Percentiles rank a stretch among this genome's conserved stretches.
These are phyloP conservation scores for Chrysanthemum seticuspe DNA, from an alignment of 129 eudicot species.

Conservation along the genomic window DNA sequence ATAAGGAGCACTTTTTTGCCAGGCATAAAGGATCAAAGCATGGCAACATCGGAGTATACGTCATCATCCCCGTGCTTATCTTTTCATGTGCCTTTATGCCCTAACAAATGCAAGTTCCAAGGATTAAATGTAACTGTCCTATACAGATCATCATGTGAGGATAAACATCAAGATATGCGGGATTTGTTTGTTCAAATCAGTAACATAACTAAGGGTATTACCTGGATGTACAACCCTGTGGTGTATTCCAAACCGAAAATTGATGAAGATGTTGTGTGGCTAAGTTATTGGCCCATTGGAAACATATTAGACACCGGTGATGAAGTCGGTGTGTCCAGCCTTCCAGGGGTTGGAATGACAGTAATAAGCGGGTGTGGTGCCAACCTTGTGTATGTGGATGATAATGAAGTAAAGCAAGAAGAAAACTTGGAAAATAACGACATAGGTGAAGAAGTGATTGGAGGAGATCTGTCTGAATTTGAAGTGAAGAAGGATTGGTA, in stretches of 20 bases:
- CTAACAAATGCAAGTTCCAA: background rate
- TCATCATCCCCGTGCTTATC: background rate
- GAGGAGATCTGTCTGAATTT: slow-evolving; percentile 13
- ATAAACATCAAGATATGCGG: background rate
- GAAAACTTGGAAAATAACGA: background rate
- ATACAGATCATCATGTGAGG: slow-evolving; percentile 4
- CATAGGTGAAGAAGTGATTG: slow-evolving; percentile 10
- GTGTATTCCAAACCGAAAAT: slow-evolving; percentile 8
- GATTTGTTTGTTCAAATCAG: slow-evolving; percentile 1
- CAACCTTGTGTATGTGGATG: slow-evolving; percentile 24
- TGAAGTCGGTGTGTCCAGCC: background rate
- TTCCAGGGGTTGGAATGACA: slow-evolving; percentile 11
- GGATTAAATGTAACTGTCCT: slow-evolving; percentile 13
- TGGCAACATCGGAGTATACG: background rate
- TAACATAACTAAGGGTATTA: slow-evolving; percentile 27
- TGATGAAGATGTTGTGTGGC: slow-evolving; percentile 28
- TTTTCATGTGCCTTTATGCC: slow-evolving; percentile 13
- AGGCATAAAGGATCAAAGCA: slow-evolving; percentile 22
- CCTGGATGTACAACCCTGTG: slow-evolving; percentile 33
- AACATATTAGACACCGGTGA: slow-evolving; percentile 27
- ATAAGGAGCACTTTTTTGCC: slow-evolving; percentile 18
- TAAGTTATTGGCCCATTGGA: slow-evolving; percentile 31
- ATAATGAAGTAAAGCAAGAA: background rate
- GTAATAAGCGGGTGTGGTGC: slow-evolving; percentile 21
- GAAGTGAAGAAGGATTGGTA: background rate